Conservation (phyloP, 768 basidiomycete species). For the Mrakia hoshinonis region DNA sequence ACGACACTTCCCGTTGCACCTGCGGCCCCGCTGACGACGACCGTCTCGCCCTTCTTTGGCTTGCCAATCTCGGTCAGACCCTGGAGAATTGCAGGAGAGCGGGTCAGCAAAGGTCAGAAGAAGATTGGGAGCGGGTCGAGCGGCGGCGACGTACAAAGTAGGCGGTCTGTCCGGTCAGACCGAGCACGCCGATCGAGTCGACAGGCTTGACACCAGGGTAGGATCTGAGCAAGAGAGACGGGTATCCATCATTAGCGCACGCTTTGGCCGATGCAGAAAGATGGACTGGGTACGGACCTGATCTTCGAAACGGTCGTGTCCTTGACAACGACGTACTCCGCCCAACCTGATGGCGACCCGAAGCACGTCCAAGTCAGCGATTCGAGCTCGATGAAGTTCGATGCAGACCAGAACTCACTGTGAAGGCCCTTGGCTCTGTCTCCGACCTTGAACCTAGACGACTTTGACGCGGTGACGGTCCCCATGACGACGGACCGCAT, state of each 20-base stretch:
- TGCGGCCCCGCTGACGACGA: slow-evolving; percentile 83
- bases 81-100: neutral
- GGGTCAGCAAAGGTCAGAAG: neutral
- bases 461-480: slow-evolving; percentile 53
- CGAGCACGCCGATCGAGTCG: slow-evolving; percentile 3
- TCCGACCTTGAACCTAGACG: slow-evolving; percentile 53
- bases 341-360: slow-evolving; percentile 53
- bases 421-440: slow-evolving; percentile 55
- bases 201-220: slow-evolving; percentile 13
- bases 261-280: neutral
- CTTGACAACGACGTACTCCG: slow-evolving; percentile 59
- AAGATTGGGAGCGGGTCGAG: neutral
- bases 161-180: slow-evolving; percentile 2
- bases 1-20: slow-evolving; percentile 69
- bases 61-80: slow-evolving; percentile 68
- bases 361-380: neutral
- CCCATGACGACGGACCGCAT: slow-evolving; percentile 69
- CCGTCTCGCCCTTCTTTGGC: slow-evolving; percentile 71
- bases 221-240: neutral
- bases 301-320: slow-evolving; percentile 51
- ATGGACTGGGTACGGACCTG: slow-evolving; percentile 44
- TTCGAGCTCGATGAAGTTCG: neutral
- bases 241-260: neutral
- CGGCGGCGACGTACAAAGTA: slow-evolving; percentile 36
- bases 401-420: slow-evolving; percentile 48